Evolutionary conservation across 78 protist species (phyloP).

Genomic region (Goniomonas avonlea): DNA sequence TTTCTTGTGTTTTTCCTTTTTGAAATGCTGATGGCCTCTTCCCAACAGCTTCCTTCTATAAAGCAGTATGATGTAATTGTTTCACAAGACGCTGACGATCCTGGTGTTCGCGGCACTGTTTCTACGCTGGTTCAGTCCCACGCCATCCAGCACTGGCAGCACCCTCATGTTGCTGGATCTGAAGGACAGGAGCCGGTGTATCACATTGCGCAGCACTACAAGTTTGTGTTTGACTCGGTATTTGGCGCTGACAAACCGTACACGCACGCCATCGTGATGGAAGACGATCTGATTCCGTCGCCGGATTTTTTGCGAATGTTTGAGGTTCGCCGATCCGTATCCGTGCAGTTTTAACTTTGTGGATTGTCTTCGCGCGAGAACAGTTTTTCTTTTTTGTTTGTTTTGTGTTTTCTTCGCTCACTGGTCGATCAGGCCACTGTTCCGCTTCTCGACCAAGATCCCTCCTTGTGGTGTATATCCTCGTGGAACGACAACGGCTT

Average conservation of each 20-base stretch:
- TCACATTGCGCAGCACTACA: conserved; percentile 9
- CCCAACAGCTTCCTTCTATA: too few relatives aligned
- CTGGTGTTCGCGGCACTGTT: too few relatives aligned
- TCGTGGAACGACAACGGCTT: conserved; percentile 72
- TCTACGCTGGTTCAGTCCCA: too few relatives aligned
- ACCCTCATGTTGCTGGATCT: too few relatives aligned
- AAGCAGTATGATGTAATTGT: too few relatives aligned
- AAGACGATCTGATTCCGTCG: conserved; percentile 33
- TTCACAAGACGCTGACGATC: too few relatives aligned
- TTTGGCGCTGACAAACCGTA: background rate
- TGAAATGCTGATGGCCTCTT: too few relatives aligned
- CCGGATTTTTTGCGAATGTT: conserved; percentile 53
- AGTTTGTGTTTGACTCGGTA: background rate
- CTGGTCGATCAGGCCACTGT: background rate
- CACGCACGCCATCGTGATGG: conserved; percentile 38
- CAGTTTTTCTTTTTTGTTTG: background rate
- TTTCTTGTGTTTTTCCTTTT: too few relatives aligned
- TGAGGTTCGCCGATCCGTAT: too few relatives aligned
- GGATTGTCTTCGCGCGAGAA: background rate
- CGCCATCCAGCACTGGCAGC: too few relatives aligned
- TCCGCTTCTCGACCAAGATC: conserved; percentile 37
- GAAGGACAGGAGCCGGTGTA: too few relatives aligned
- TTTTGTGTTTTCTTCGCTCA: background rate
- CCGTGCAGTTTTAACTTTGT: background rate
- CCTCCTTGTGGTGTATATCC: conserved; percentile 40